Evolutionary conservation across 768 basidiomycete species (phyloP), one percentile per base, ranked within the genome.

Genomic region (Rhizopogon vinicolor): DNA sequence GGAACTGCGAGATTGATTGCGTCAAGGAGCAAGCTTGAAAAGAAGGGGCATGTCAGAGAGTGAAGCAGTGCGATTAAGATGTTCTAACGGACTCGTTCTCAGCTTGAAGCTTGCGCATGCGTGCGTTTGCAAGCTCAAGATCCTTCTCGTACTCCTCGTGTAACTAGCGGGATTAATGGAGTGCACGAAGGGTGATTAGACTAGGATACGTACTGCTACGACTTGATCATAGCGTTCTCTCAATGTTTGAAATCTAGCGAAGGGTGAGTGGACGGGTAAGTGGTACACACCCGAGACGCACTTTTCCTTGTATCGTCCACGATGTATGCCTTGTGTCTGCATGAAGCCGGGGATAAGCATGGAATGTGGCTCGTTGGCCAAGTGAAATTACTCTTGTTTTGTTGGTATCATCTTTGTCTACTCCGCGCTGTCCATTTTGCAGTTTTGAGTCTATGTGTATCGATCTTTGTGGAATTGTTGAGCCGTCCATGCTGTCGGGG

Each of bases 171-270:
- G 35, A 3, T 19, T 50, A 22, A 28, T 33, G 35, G 14, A 3
- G 12, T 37, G 8, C 41, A 39, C 51, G 16, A 35, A 33, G 33
- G 28, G 19, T 39, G 22, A 33, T 39, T 12, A 1, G 46, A 46
- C 29, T 42, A 9, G 18, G 14, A 31, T 5, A 29, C 71, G 41
- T 57, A 72, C 69, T 41, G 61, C 46, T n/a, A 28, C 71, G 52
- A 70, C 69, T 43, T 67, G 66, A 44, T 72, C 69, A 39, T 63
- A 70, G 45, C 62, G 68, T 64, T 72, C 70, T 16, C 67, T 65
- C 5, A 70, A 60, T 5, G 52, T 25, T 19, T 72, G 69, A 37
- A 67, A 70, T 52, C 69, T 70, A 19, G 3, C 19, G 33, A 10
- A 7, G 3, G 9, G 28, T 22, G 19, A 40, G 48, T 3, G 18